These are phyloP conservation scores for Blastocystis sp. DNA, from an alignment of 352 stramenopile species.

Conservation along the genomic window DNA sequence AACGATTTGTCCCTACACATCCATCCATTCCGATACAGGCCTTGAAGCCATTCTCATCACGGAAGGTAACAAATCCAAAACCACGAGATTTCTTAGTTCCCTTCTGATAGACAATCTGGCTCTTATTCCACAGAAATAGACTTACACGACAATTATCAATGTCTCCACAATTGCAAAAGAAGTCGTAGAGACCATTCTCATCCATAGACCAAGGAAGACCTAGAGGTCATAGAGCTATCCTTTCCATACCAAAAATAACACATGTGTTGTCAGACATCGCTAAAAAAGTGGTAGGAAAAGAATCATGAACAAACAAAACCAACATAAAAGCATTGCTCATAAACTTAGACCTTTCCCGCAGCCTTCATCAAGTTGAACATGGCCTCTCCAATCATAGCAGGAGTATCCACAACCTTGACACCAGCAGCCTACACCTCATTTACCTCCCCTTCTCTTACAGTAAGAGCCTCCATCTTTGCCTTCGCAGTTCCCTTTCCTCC, in stretches of 20 bases:
- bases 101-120: slow-evolving; percentile 5
- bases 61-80: slow-evolving; percentile 37
- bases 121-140: background rate
- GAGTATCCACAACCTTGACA: slow-evolving; percentile 88
- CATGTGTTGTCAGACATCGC: slow-evolving; percentile 27
- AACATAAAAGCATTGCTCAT: too few relatives aligned
- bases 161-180: slow-evolving; percentile 16
- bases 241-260: slow-evolving; percentile 13
- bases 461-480: slow-evolving; percentile 90
- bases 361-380: slow-evolving; percentile 88
- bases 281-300: too few relatives aligned
- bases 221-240: background rate
- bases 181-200: slow-evolving; percentile 55
- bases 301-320: too few relatives aligned
- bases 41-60: background rate
- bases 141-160: slow-evolving; percentile 18
- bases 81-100: slow-evolving; percentile 11
- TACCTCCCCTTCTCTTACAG: background rate
- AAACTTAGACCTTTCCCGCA: slow-evolving; percentile 66
- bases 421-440: slow-evolving; percentile 75
- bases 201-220: slow-evolving; percentile 38
- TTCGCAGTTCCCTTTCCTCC: slow-evolving; percentile 92
- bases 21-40: background rate
- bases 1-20: background rate
- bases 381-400: slow-evolving; percentile 85